Evolutionary conservation across 495 filamentous ascomycete genomes (phyloP), one percentile per base, ranked within the genome.

Genomic region (Penicillium simplicissimum): DNA sequence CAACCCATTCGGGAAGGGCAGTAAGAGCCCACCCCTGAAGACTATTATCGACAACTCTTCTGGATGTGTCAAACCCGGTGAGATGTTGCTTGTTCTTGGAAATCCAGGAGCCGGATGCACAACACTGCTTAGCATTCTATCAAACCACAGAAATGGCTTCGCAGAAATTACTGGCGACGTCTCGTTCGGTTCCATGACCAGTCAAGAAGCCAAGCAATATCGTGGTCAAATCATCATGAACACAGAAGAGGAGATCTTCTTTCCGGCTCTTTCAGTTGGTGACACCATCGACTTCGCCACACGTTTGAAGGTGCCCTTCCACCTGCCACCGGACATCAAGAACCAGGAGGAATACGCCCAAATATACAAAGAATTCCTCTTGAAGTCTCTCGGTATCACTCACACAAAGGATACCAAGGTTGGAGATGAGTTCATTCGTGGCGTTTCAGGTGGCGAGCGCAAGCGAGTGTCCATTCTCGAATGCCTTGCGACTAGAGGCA

Each of bases 391-490:
- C 47, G 89, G 89, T 56, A 91, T 92, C 48, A 82, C 89, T 59
- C 89, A 93, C 67, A 92, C 90, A 0, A 78, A 81, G 17, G 80
- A 89, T 66, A 95, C 90, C 0, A 87, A 90, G 56, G 89, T 93
- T n/a, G 90, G 91, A 17, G 87, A 90, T 62, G 82, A 84, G 6
- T 88, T 86, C 60, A 79, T 92, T 47, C 88, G 90, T 15, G 90
- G 91, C 61, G 83, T 95, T 17, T 90, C 87, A 3, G 90, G 90
- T 45, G 90, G 91, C 25, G 91, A 95, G 72, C 84, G 90, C 56
- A 87, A 87, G 68, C 84, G 84, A 47, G 81, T 87, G 2, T 84
- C 81, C 0, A 85, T 88, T 67, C 79, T 82, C 1, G 87, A 89
- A 67, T 84, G 80, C 4, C 59, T 87, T 19, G 83, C 84, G 4